Base-by-base conservation (phyloP, 257 asterid species). In the Nicotiana tomentosiformis region DNA sequence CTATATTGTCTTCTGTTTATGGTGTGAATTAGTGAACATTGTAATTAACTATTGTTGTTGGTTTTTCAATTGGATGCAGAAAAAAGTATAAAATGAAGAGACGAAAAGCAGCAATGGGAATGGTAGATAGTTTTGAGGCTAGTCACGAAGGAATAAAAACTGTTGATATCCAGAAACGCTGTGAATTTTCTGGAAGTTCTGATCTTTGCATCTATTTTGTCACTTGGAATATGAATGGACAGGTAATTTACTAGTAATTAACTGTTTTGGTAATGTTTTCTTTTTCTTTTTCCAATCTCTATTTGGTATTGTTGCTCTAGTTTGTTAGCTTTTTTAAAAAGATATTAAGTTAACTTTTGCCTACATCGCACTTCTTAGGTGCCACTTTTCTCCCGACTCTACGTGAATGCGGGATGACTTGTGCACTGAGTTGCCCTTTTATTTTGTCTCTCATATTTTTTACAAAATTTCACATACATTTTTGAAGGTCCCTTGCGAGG, bases 191-290 rank as follows among this genome's bases (percentile, higher is more conserved):
- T 3, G 85, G 81, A 61, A 77, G 8, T 43, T 90, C 93, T 20
- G 90, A 91, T 84, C 82, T 89, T 82, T 91, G 94, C 84, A 85
- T 93, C 57, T 90, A 90, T 86, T 85, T 90, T 18, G 87, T 93
- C 77, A 93, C 97, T 58, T 93, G 96, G 94, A 93, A 93, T 81
- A 91, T 89, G 97, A 91, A 90, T 49, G 96, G 97, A 5, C 84
- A 89, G 92, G 97, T 91, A 11, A 61, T 17, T 20, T 5, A 30
- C n/a, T 53, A 16, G 16, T 10, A 65, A 15, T 7, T 14, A 5
- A 43, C 66, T 69, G 23, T 32, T n/a, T 6, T 39, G 15, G 1
- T 77, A 4, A n/a, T 32, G 35, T 32, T 32, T 3, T 23, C 26
- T 23, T 23, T 3, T 29, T 15, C 4, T 39, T 26, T 69, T 35